Evolutionary conservation across 805 yeast genomes (phyloP).

Genomic region (Sugiyamaella qingdaonensis): DNA sequence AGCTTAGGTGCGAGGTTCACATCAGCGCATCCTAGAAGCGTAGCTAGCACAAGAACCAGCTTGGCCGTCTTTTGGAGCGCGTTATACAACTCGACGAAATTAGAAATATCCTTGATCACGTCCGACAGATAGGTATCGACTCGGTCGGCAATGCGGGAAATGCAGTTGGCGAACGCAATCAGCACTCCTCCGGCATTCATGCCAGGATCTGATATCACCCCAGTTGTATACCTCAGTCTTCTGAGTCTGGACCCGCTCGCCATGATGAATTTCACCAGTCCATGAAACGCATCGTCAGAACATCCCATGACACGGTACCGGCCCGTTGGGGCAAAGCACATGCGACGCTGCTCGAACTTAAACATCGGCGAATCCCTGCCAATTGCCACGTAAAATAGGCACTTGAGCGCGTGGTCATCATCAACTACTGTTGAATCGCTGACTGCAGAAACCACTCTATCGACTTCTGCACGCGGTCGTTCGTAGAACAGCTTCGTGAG

Average conservation of each 20-base stretch:
- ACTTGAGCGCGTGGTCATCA: background rate
- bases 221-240: conserved; percentile 12
- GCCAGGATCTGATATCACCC: background rate
- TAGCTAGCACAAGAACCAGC: conserved; percentile 6
- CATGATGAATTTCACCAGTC: background rate
- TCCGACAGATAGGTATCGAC: conserved; percentile 1
- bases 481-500: conserved; percentile 1
- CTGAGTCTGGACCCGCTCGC: conserved; percentile 13
- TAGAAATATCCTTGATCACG: background rate
- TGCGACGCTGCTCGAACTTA: conserved; percentile 1
- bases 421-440: background rate
- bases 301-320: conserved; percentile 7
- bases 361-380: conserved; percentile 12
- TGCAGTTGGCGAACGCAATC: conserved; percentile 16
- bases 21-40: conserved; percentile 19
- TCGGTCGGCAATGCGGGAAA: conserved; percentile 6
- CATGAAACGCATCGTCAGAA: background rate
- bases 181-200: conserved; percentile 4
- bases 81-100: background rate
- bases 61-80: background rate
- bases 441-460: background rate
- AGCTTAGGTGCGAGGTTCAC: conserved; percentile 3
- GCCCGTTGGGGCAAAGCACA: conserved; percentile 1
- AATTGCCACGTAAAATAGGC: background rate
- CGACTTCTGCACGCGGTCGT: background rate